Conservation (phyloP, 768 basidiomycete species). For the Pholiota molesta region DNA sequence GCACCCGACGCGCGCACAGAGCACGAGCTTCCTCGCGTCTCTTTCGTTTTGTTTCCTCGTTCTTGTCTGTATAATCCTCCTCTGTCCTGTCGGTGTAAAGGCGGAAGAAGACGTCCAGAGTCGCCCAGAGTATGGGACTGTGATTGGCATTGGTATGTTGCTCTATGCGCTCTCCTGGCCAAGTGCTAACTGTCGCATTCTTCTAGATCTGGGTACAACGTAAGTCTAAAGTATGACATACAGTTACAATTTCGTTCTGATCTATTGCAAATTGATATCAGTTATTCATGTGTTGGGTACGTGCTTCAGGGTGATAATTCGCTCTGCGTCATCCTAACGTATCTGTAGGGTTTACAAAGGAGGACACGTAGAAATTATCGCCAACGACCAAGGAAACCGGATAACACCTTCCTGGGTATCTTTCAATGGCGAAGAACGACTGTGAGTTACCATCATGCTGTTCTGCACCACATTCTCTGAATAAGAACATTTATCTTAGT, state of each 20-base stretch:
- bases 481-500: constrained; percentile 26
- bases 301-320: constrained; percentile 9
- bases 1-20: constrained; percentile 21
- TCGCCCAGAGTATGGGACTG: constrained; percentile 70
- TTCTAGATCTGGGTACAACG: constrained; percentile 78
- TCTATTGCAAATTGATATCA: constrained; percentile 25
- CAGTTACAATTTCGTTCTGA: constrained; percentile 4
- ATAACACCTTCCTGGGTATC: constrained; percentile 93
- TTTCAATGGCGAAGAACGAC: constrained; percentile 87
- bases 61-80: constrained; percentile 63
- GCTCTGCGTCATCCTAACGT: background rate
- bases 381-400: constrained; percentile 88
- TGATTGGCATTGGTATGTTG: constrained; percentile 76
- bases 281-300: constrained; percentile 70
- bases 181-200: background rate
- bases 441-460: constrained; percentile 37
- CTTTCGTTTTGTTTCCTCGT: constrained; percentile 51
- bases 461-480: constrained; percentile 17
- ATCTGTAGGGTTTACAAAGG: constrained; percentile 48
- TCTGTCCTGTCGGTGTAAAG: constrained; percentile 58
- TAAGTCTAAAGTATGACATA: constrained; percentile 30
- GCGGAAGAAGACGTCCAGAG: constrained; percentile 43
- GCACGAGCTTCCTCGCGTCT: constrained; percentile 31
- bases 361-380: constrained; percentile 73
- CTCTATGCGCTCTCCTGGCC: background rate